phyloP scores from a whole-genome alignment of 805 yeast genomes.

The Yamadazyma tumulicola region DNA sequence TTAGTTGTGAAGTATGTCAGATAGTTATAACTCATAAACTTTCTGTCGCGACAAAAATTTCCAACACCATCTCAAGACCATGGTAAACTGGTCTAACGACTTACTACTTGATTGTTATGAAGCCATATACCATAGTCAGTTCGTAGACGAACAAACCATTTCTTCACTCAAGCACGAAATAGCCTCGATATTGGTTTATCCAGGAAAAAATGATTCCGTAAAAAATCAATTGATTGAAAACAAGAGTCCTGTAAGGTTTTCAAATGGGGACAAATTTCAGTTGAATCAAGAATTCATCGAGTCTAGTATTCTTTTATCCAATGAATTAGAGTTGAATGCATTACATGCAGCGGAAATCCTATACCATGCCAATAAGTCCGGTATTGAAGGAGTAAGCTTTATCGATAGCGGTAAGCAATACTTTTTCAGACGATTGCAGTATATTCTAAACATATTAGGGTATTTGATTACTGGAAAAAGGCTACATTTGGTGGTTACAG shows the following conservation, averaged over 20 bases:
- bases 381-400: constrained; percentile 44
- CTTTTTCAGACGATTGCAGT: constrained; percentile 67
- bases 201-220: constrained; percentile 44
- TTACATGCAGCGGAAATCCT: constrained; percentile 68
- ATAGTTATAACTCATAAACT: too few species aligned
- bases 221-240: constrained; percentile 43
- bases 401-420: constrained; percentile 64
- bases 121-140: constrained; percentile 30
- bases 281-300: constrained; percentile 65
- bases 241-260: constrained; percentile 38
- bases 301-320: constrained; percentile 56
- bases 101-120: constrained; percentile 45
- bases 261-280: constrained; percentile 55
- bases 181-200: constrained; percentile 35
- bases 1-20: too few species aligned
- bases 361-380: constrained; percentile 38
- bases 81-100: constrained; percentile 38
- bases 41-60: too few species aligned
- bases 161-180: constrained; percentile 45
- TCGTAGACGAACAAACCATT: constrained; percentile 21
- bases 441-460: constrained; percentile 63
- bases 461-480: constrained; percentile 21
- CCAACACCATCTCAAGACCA: neutral
- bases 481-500: constrained; percentile 20
- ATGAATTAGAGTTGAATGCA: constrained; percentile 60